These are phyloP conservation scores for Hyaloscypha variabilis DNA, from an alignment of 495 filamentous ascomycete genomes.

Conservation along the genomic window DNA sequence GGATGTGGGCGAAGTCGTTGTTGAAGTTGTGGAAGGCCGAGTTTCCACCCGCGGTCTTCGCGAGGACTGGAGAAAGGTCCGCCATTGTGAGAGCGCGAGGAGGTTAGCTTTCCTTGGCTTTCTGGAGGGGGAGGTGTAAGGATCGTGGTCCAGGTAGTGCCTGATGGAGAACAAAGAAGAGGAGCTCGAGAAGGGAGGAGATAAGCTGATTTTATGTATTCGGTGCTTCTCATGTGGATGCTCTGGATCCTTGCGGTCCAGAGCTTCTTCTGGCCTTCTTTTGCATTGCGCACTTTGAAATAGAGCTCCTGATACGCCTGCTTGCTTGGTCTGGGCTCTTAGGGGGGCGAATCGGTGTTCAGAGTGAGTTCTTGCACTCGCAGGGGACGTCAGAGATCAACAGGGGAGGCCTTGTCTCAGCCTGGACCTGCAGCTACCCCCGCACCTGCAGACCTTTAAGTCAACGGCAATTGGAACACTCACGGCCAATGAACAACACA, in stretches of 20 bases:
- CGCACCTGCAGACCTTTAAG: not conserved
- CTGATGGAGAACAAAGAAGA: not conserved
- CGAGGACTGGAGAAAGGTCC: not conserved
- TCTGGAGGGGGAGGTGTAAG: not conserved
- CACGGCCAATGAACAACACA: not conserved
- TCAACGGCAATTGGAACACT: not conserved
- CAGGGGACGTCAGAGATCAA: no score
- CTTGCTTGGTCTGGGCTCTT: not conserved
- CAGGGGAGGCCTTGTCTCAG: not conserved
- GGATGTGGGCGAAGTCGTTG: constrained; percentile 63
- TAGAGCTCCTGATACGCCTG: not conserved
- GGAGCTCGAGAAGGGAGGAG: not conserved
- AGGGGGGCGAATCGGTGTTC: not conserved
- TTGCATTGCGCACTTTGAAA: not conserved
- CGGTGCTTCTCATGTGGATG: not conserved
- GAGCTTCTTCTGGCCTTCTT: not conserved
- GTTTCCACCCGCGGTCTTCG: constrained; percentile 59
- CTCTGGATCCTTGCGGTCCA: not conserved
- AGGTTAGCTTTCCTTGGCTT: not conserved
- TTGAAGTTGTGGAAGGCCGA: constrained; percentile 70
- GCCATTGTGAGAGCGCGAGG: not conserved
- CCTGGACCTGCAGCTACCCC: not conserved
- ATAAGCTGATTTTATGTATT: not conserved
- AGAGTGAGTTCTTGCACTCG: not conserved
- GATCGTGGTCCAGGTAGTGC: not conserved